Percentiles rank a stretch among this genome's conserved stretches.
phyloP scores from a whole-genome alignment of 1,284 basidiomycete genomes.

The Microbotryum scabiosae region DNA sequence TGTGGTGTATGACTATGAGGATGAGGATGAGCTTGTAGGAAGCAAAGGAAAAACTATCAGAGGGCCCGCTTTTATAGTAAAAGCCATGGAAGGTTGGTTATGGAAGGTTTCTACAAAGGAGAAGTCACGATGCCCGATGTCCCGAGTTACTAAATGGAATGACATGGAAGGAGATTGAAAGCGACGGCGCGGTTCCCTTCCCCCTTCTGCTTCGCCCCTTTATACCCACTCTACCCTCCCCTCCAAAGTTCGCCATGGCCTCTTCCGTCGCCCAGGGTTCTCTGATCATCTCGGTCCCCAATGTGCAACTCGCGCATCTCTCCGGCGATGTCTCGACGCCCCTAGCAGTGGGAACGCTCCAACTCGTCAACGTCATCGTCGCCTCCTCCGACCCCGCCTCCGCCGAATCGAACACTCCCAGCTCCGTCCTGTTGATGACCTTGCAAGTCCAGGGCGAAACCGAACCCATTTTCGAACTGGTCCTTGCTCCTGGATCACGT shows the following conservation, averaged over 20 bases:
- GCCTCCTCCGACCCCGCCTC: background rate
- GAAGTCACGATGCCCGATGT: too few species aligned
- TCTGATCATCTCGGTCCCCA: background rate
- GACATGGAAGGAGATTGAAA: too few species aligned
- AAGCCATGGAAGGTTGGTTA: too few species aligned
- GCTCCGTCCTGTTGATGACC: background rate
- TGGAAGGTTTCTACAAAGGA: too few species aligned
- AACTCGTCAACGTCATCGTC: background rate
- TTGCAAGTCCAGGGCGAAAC: background rate
- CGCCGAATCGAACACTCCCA: background rate
- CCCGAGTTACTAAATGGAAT: too few species aligned
- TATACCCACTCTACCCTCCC: background rate
- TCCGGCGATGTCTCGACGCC: background rate
- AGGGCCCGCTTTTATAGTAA: too few species aligned
- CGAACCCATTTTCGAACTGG: constrained; percentile 13
- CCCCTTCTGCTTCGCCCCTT: background rate
- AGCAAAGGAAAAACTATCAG: too few species aligned
- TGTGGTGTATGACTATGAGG: too few species aligned
- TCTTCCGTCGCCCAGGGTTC: background rate
- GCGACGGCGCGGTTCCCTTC: too few species aligned
- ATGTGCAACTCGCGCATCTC: constrained; percentile 2
- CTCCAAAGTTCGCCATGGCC: background rate
- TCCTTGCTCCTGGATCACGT: background rate
- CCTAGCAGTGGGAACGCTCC: background rate
- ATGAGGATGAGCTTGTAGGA: too few species aligned